Evolutionary conservation across 225 moss, liverwort and hornwort species (phyloP), one percentile per base, ranked within the genome.

Genomic region (Marchantia polymorpha): DNA sequence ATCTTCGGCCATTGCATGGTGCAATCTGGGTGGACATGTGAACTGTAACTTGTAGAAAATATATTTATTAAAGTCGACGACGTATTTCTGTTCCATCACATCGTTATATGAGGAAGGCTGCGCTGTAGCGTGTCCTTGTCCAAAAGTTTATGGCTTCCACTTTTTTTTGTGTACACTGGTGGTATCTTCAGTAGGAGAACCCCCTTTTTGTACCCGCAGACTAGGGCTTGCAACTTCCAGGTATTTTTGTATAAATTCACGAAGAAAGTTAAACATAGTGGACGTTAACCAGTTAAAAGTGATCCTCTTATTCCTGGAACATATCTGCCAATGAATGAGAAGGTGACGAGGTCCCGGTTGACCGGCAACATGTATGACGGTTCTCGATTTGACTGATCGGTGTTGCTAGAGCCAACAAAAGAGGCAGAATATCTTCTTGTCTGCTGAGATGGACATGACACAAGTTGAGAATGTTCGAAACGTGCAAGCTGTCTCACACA

Each of bases 31-130:
- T 30, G 15, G 74, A 39, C 58, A 54, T 75, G 56, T 75, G 22
- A 58, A 75, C n/a, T 74, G 27, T 74, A 54, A 70, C 25, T 29
- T 75, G 75, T 75, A 75, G 58, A 75, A 59, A 59, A 75, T 75
- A 4, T 14, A 10, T 48, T 27, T 53, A 8, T 15, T 7, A 73
- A 1, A 50, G 23, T 20, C 23, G 47, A 12, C 51, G 49, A 50
- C 71, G 39, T 39, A 16, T 0, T 73, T 73, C 10, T 53, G 52
- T 73, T 52, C 51, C 47, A 17, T 1, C 26, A 48, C 69, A 23
- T 23, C 23, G 3, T 22, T 0, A 61, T 16, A 5, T 17, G 6
- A 20, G 20, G 58, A 58, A 14, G 20, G 17, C 14, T 58, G 58
- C 58, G 58, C 20, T 58, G 17, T 3, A 14, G 16, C 58, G 15